Base-by-base conservation (phyloP, 1,284 basidiomycete species). In the Leucoagaricus sp. region DNA sequence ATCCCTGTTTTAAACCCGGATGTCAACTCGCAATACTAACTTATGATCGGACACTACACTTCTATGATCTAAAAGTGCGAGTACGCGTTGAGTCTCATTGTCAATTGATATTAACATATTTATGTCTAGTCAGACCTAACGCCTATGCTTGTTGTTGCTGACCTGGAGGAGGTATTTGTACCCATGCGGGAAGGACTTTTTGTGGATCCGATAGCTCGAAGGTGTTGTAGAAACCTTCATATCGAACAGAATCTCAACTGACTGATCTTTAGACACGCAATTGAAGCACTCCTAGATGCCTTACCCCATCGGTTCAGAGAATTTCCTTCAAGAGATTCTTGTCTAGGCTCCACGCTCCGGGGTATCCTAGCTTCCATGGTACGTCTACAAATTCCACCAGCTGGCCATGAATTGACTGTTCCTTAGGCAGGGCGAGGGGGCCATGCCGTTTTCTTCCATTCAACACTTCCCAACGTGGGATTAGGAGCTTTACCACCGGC, bases 91-190 rank as follows among this genome's bases (percentile, higher is more conserved):
- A n/a, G 19, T 42, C 12, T 23, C 15, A 4, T 19, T 5, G 9
- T 25, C 21, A 23, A 26, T 19, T 13, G 15, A 41, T 46, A 15
- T 50, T 63, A 66, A 64, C 66, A 61, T 66, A 62, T 67, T 55
- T 55, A 60, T 63, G 54, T 64, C 56, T 64, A 79, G 91, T 78
- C 86, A 67, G 80, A 85, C 58, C 74, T 80, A 60, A 83, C 88
- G 1, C 82, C 85, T 51, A 91, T 97, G 81, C 78, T 96, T 40
- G 85, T 99, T 41, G 85, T 98, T 5, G 78, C 91, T 0, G 97
- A 99, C 68, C 76, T 98, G 33, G 85, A 96, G 23, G 97, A 99
- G 64, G 87, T 95, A 26, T 99, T 96, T 70, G 74, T 93, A 2
- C 97, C 97, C 0, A 73, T 96, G 33, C 80, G 78, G 33, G 76